A percentile compares a stretch with the other conserved stretches of the same genome.
These are phyloP conservation scores for Magnaporthiopsis rhizophila DNA, from an alignment of 2,329 filamentous ascomycete species.

Conservation along the genomic window DNA sequence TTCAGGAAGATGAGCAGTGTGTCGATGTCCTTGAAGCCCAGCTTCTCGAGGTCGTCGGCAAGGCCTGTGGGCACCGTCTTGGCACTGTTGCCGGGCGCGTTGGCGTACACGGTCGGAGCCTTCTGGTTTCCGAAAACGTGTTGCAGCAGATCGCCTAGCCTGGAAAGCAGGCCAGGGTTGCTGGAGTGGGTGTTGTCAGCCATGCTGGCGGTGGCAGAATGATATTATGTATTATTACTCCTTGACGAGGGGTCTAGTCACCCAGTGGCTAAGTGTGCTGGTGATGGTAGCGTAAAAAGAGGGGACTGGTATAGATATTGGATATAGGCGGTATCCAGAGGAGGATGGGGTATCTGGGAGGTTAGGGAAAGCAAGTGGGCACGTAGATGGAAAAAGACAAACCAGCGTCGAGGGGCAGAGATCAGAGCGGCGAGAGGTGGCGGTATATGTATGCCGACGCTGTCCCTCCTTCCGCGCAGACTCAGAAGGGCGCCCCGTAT, in stretches of 20 bases:
- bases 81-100: neutral
- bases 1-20: slow-evolving; percentile 13
- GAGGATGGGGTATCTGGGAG: neutral
- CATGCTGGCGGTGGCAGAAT: neutral
- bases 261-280: too few relatives aligned
- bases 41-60: slow-evolving; percentile 13
- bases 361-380: neutral
- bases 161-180: neutral
- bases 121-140: neutral
- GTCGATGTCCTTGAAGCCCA: slow-evolving; percentile 23
- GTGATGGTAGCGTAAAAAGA: too few relatives aligned
- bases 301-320: too few relatives aligned
- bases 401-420: neutral
- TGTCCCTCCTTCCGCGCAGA: neutral
- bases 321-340: neutral
- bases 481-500: neutral
- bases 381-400: neutral
- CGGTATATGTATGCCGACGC: neutral
- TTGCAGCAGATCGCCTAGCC: neutral
- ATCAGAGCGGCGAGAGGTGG: neutral
- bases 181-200: neutral
- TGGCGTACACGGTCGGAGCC: neutral
- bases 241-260: neutral
- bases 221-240: neutral
- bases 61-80: slow-evolving; percentile 7